Base-by-base conservation (phyloP, 139 green algal species). In the Desmodesmus armatus region DNA sequence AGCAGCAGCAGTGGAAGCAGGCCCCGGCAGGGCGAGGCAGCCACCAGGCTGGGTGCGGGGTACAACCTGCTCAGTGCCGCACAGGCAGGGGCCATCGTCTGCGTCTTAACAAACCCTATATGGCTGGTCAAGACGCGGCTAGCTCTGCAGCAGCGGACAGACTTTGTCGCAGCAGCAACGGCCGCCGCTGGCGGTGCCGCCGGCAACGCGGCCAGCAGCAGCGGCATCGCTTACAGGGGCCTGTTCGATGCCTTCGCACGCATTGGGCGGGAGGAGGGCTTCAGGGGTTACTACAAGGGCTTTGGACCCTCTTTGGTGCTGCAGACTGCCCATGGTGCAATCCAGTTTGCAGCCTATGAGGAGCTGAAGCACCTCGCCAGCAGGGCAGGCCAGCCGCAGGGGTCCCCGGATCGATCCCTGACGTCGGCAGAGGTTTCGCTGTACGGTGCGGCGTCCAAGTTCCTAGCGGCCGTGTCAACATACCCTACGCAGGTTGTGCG, bases 291-390 rank as follows among this genome's bases (percentile, higher is more conserved):
- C 66, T 99, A 99, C 93, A 95, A 93, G 67, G 96, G 96, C 19
- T 82, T 99, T 23, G 86, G 91, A 11, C 96, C 96, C 5, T 97
- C 94, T 5, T 87, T 99, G 31, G 82, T 99, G 73, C 90, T 99
- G 90, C 91, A 94, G 80, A 92, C 91, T 44, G 85, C 91, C 25
- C 97, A 99, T 87, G 96, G 96, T 31, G 95, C 96, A 27, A 94
- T 99, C 23, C 97, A 99, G 85, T 97, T 99, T 80, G 94, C 94
- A 31, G 95, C 97, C 33, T 99, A 99, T 83, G 97, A 99, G 87
- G 95, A 98, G 89, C 87, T 99, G 31, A 98, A 98, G 88, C 43
- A 84, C 29, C 33, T 93, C 23, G 87, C 89, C 6, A 25, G 29
- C n/a, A 43, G 58, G 15, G 47, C 44, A 2, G 75, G 75, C 33